Conservation (phyloP, 192 early-diverging fungal species). For the Funneliformis geosporum region DNA sequence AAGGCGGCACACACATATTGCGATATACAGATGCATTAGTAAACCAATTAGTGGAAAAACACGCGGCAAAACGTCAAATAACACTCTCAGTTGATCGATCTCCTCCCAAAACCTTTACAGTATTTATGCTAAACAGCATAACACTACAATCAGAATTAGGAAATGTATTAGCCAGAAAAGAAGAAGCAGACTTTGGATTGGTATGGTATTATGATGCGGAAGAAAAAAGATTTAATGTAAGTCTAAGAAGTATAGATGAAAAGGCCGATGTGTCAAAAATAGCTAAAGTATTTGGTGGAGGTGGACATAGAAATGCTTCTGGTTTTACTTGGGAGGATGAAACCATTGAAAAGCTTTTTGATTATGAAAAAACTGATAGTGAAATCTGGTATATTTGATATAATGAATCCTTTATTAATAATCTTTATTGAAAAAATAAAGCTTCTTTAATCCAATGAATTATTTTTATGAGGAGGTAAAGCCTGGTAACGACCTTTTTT, state of each 20-base stretch:
- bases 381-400: neutral
- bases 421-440: too few species aligned
- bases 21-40: neutral
- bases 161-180: neutral
- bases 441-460: neutral
- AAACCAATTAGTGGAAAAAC: neutral
- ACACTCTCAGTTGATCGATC: neutral
- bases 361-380: neutral
- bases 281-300: slow-evolving; percentile 16
- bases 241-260: slow-evolving; percentile 21
- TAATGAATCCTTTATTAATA: neutral
- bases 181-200: slow-evolving; percentile 4
- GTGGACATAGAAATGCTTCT: slow-evolving; percentile 20
- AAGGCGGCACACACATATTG: neutral
- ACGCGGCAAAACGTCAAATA: neutral
- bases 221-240: neutral
- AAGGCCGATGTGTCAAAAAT: slow-evolving; percentile 20
- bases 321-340: slow-evolving; percentile 10
- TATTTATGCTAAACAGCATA: neutral
- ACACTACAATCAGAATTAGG: neutral
- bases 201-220: slow-evolving; percentile 8
- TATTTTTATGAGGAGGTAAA: slow-evolving; percentile 10
- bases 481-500: slow-evolving; percentile 14
- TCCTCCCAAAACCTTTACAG: neutral
- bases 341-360: neutral